Percentiles rank a stretch among this genome's conserved stretches.
phyloP scores from a whole-genome alignment of 192 early-diverging fungal genomes.

The Backusella sp. region DNA sequence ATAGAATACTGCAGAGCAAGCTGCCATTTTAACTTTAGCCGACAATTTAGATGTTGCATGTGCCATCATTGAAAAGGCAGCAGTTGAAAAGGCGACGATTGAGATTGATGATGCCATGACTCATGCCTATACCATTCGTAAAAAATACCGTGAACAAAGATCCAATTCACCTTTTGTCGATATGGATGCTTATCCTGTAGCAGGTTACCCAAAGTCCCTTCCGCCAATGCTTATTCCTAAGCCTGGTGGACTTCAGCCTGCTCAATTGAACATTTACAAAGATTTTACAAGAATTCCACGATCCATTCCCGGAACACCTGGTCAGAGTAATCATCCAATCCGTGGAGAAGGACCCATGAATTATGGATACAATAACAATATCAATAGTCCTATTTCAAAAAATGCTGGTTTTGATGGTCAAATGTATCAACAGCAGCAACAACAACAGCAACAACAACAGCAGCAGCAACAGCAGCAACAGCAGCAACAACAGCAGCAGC shows the following conservation, averaged over 20 bases:
- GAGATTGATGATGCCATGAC: conserved; percentile 86
- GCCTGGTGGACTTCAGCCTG: conserved; percentile 72
- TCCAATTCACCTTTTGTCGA: conserved; percentile 91
- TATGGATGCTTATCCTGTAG: conserved; percentile 68
- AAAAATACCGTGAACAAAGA: conserved; percentile 79
- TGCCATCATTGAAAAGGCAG: conserved; percentile 92
- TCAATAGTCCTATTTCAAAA: background rate
- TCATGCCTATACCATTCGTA: conserved; percentile 65
- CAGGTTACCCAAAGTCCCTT: conserved; percentile 77
- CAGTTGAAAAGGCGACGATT: conserved; percentile 87
- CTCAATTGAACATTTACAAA: conserved; percentile 84
- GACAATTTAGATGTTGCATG: conserved; percentile 96
- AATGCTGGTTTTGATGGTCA: background rate
- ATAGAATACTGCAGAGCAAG: conserved; percentile 76
- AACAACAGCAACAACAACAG: background rate
- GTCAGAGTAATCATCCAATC: background rate
- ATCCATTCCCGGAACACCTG: background rate
- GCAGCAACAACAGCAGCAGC: background rate
- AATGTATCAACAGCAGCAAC: background rate
- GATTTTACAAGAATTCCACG: conserved; percentile 65
- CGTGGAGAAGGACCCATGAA: background rate
- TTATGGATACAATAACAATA: conserved; percentile 4
- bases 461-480: background rate
- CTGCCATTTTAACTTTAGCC: conserved; percentile 77
- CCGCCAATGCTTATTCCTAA: conserved; percentile 87